Evolutionary conservation across 2,329 filamentous ascomycete species (phyloP).

Genomic region (Kalmusia sp.): DNA sequence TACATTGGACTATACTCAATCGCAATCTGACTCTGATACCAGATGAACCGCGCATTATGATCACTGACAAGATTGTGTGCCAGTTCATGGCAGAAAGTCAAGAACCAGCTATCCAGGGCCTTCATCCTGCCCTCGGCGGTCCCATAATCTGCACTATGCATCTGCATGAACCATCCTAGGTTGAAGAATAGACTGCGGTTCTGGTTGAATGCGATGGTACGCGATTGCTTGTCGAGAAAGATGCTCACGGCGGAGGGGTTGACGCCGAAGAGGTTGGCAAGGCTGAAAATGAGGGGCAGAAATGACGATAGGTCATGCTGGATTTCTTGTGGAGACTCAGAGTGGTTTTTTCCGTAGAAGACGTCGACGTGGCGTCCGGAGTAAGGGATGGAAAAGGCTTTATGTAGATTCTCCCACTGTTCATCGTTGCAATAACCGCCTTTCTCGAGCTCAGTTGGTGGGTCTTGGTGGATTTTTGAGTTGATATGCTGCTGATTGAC

Average conservation of each 20-base stretch:
- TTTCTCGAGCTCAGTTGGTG: constrained; percentile 43
- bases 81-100: constrained; percentile 93
- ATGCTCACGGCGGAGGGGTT: constrained; percentile 76
- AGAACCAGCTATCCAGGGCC: constrained; percentile 82
- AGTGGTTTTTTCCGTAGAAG: constrained; percentile 42
- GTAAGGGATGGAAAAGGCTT: constrained; percentile 44
- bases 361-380: constrained; percentile 43
- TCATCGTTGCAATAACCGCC: constrained; percentile 48
- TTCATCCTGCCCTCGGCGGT: constrained; percentile 47
- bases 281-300: constrained; percentile 41
- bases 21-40: constrained; percentile 49
- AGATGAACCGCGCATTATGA: constrained; percentile 60
- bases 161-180: constrained; percentile 80
- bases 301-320: constrained; percentile 35
- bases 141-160: constrained; percentile 61
- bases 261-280: constrained; percentile 67
- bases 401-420: constrained; percentile 46
- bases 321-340: constrained; percentile 33
- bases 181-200: constrained; percentile 93
- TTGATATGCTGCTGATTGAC: constrained; percentile 42
- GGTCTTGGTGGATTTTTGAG: constrained; percentile 44
- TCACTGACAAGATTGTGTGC: constrained; percentile 87
- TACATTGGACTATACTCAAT: constrained; percentile 45
- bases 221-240: constrained; percentile 80
- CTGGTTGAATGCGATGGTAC: constrained; percentile 91